Base-by-base conservation (phyloP, 2,329 filamentous ascomycete genomes). In the Rhynchosporium graminicola region DNA sequence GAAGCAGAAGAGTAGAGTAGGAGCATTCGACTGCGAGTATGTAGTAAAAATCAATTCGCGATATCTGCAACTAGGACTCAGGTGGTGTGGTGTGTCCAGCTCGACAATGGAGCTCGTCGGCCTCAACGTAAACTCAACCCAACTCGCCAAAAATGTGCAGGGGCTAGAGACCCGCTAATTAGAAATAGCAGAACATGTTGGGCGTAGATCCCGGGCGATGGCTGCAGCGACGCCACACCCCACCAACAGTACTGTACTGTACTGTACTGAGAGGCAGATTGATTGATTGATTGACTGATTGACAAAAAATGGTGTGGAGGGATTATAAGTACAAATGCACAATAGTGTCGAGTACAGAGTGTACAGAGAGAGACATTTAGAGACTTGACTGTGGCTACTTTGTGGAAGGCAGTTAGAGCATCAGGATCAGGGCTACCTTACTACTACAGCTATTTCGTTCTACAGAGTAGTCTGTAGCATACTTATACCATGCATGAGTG, bases 41-140 rank as follows among this genome's bases (percentile, higher is more conserved):
- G 42, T 28, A 47, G 56, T 12, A 43, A n/a, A 12, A 46, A 57
- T 67, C 63, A 62, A 67, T 63, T 64, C 62, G 43, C 50, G 62
- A 50, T 63, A 62, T 65, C 56, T 58, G 57, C 51, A 50, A 26
- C 12, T 29, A 20, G 57, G 61, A 63, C 46, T 1, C 33, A 46
- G 47, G 52, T 61, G 52, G 51, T 51, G 38, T 45, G 42, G 13
- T 20, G 13, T 20, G 15, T 15, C 4, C 8, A 20, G n/a, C 42
- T 45, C n/a, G 42, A 52, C 13, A 15, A 52, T 38, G n/a, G 31
- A 51, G 38, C 38, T 51, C 38, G 59, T n/a, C 47, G 63, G 51
- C 43, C 63, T 65, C 63, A 65, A 65, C 63, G 60, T 56, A 63
- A 65, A 60, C 59, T 57, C 55, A 45, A 46, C 60, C 62, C 56